A percentile compares a stretch with the other conserved stretches of the same genome.
Conservation (phyloP, 305 asterid species). For the Rubia occidens region DNA sequence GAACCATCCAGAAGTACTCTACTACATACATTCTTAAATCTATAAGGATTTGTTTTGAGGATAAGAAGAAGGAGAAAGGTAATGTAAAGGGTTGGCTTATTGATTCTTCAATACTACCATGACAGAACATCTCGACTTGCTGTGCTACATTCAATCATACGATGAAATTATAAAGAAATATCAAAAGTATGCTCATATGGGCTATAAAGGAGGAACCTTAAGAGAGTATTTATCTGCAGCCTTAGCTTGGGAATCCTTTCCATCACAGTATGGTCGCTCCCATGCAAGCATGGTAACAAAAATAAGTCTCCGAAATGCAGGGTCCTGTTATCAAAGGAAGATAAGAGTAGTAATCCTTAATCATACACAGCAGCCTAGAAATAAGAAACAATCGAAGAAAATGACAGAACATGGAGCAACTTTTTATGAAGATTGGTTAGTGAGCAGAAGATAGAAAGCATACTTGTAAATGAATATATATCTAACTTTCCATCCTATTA, state of each 20-base stretch:
- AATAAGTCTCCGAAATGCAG: slow-evolving; percentile 72
- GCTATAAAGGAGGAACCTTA: slow-evolving; percentile 35
- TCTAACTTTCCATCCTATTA: neutral
- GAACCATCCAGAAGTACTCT: neutral
- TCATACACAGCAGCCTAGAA: neutral
- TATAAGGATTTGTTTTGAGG: neutral
- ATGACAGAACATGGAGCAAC: neutral
- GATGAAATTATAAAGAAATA: neutral
- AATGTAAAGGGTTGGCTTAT: neutral
- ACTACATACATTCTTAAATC: neutral
- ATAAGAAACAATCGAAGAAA: neutral
- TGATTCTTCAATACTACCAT: neutral
- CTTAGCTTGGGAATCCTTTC: slow-evolving; percentile 31
- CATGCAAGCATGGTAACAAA: slow-evolving; percentile 95
- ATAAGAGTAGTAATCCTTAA: neutral
- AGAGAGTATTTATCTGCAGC: slow-evolving; percentile 37
- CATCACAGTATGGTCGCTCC: slow-evolving; percentile 66
- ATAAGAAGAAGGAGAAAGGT: neutral
- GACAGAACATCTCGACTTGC: neutral
- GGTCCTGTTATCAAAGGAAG: slow-evolving; percentile 50
- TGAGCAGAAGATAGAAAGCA: neutral
- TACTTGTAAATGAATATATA: neutral
- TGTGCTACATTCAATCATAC: neutral
- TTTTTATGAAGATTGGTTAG: neutral
- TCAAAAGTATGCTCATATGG: neutral